Evolutionary conservation across 768 basidiomycete species (phyloP).

Genomic region (Crepidotus variabilis): DNA sequence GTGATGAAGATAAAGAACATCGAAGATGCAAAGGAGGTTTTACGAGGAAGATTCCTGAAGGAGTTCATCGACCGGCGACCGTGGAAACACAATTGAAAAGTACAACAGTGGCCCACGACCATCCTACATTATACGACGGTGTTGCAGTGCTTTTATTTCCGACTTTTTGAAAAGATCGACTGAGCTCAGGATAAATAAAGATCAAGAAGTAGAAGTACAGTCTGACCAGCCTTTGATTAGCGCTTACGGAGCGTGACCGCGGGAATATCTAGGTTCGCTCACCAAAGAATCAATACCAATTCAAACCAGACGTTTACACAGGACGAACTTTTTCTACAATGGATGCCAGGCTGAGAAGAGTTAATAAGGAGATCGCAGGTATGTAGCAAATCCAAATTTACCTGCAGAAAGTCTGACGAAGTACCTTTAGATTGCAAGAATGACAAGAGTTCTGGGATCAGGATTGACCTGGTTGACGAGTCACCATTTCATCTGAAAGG

Average conservation of each 20-base stretch:
- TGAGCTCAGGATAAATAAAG: neutral
- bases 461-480: slow-evolving; percentile 83
- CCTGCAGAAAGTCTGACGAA: slow-evolving; percentile 5
- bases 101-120: too few relatives aligned
- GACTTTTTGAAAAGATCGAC: too few relatives aligned
- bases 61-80: neutral
- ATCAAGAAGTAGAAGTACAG: neutral
- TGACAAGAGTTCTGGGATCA: slow-evolving; percentile 86
- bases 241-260: neutral
- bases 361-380: slow-evolving; percentile 94
- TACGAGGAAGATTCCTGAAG: slow-evolving; percentile 6
- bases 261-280: slow-evolving; percentile 1
- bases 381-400: slow-evolving; percentile 11
- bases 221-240: neutral
- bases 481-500: slow-evolving; percentile 91
- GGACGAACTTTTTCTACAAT: slow-evolving; percentile 42
- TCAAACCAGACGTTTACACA: neutral
- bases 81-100: neutral
- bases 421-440: slow-evolving; percentile 79
- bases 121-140: too few relatives aligned
- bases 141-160: too few relatives aligned
- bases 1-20: too few relatives aligned
- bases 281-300: neutral
- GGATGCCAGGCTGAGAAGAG: slow-evolving; percentile 86
- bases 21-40: neutral